phyloP scores from a whole-genome alignment of 169 alveolate species.

The Plasmodium falciparum region DNA sequence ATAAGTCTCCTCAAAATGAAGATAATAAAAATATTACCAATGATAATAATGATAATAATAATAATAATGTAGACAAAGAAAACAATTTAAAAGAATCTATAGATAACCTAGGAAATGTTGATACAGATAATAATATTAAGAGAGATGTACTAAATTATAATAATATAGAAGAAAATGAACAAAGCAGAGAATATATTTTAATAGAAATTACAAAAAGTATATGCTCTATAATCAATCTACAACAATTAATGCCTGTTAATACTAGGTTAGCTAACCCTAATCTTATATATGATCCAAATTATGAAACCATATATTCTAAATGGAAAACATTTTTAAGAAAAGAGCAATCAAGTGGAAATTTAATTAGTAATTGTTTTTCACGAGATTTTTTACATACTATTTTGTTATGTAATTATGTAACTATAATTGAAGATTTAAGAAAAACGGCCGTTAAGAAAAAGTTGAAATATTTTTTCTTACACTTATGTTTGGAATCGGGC shows the following conservation, averaged over 20 bases:
- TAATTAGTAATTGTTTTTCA: constrained; percentile 63
- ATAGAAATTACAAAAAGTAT: constrained; percentile 58
- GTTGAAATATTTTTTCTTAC: constrained; percentile 54
- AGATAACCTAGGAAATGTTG: neutral
- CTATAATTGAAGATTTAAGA: constrained; percentile 64
- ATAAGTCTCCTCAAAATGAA: neutral
- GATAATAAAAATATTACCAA: neutral
- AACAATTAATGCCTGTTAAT: constrained; percentile 31
- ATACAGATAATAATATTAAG: neutral
- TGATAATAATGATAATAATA: neutral
- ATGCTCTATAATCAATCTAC: constrained; percentile 59
- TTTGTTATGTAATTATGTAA: constrained; percentile 55
- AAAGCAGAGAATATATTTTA: constrained; percentile 32
- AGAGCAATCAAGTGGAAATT: constrained; percentile 70
- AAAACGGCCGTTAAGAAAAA: constrained; percentile 69
- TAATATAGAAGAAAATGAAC: neutral
- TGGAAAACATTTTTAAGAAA: constrained; percentile 67
- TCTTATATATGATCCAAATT: constrained; percentile 53
- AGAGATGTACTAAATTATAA: neutral
- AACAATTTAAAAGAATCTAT: neutral
- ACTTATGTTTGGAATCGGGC: constrained; percentile 52
- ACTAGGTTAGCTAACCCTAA: constrained; percentile 32
- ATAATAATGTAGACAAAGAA: neutral
- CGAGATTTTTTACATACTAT: constrained; percentile 45
- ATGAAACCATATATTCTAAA: constrained; percentile 51